phyloP scores from a whole-genome alignment of 2,329 filamentous ascomycete species.

The Phialocephala subalpina region DNA sequence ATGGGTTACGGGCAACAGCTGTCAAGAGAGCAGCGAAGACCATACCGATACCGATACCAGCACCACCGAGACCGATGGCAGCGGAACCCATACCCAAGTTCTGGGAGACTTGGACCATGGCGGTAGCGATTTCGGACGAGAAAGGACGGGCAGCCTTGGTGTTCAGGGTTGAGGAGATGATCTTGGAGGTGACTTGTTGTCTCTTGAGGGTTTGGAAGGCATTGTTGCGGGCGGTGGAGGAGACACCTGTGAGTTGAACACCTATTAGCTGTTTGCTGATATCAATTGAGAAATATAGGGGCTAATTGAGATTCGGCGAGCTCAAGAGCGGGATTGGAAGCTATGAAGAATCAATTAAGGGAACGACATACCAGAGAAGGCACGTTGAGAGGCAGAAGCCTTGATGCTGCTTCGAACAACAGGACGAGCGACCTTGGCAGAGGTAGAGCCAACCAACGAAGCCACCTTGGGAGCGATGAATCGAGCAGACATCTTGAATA shows the following conservation, averaged over 20 bases:
- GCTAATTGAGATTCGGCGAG: slow-evolving; percentile 1
- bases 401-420: slow-evolving; percentile 70
- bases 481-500: slow-evolving; percentile 79
- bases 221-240: slow-evolving; percentile 32
- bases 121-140: slow-evolving; percentile 88
- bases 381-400: slow-evolving; percentile 73
- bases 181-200: slow-evolving; percentile 67
- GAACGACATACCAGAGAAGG: slow-evolving; percentile 71
- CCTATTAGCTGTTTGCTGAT: slow-evolving; percentile 19
- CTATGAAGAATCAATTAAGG: background rate
- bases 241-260: slow-evolving; percentile 49
- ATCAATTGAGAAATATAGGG: slow-evolving; percentile 5
- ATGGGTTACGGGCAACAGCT: slow-evolving; percentile 92
- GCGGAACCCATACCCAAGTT: slow-evolving; percentile 90
- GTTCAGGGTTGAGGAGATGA: slow-evolving; percentile 61
- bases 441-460: slow-evolving; percentile 66
- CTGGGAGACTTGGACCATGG: slow-evolving; percentile 90
- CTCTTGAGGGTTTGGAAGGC: slow-evolving; percentile 64
- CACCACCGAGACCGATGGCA: slow-evolving; percentile 91
- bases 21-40: slow-evolving; percentile 91
- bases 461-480: slow-evolving; percentile 81
- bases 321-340: background rate
- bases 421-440: slow-evolving; percentile 80
- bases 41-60: slow-evolving; percentile 94
- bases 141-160: slow-evolving; percentile 75